These are phyloP conservation scores for Auriscalpium vulgare DNA, from an alignment of 768 basidiomycete species.

Conservation along the genomic window DNA sequence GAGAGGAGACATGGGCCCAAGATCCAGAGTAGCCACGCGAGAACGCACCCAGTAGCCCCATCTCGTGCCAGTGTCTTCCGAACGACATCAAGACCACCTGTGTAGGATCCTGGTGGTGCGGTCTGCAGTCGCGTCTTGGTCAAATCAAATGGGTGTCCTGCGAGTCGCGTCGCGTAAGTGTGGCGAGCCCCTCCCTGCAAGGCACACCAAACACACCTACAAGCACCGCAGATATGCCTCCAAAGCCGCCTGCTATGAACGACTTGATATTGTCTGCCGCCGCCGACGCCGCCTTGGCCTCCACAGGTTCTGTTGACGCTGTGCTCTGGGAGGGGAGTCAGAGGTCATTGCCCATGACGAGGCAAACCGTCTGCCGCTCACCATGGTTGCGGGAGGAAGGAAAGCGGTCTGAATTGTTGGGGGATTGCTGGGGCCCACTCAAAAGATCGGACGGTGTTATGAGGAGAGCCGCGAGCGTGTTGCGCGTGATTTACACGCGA, in stretches of 20 bases:
- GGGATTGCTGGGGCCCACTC: too few species aligned
- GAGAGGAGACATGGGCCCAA: not conserved
- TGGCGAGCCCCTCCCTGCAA: not conserved
- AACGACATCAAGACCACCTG: slow-evolving; percentile 88
- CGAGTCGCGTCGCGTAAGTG: not conserved
- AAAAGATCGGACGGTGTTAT: too few species aligned
- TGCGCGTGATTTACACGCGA: too few species aligned
- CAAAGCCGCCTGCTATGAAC: slow-evolving; percentile 91
- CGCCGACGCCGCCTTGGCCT: slow-evolving; percentile 11
- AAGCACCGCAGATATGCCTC: slow-evolving; percentile 79
- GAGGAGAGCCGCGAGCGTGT: too few species aligned
- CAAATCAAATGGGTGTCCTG: slow-evolving; percentile 96
- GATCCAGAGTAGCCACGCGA: not conserved
- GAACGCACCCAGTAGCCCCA: slow-evolving; percentile 72
- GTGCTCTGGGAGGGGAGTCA: slow-evolving; percentile 3
- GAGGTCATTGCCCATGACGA: not conserved
- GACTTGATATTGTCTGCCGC: slow-evolving; percentile 54
- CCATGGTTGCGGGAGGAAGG: too few species aligned
- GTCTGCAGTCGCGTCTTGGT: slow-evolving; percentile 97
- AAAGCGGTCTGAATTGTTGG: too few species aligned
- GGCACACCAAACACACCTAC: slow-evolving; percentile 56
- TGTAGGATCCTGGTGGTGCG: slow-evolving; percentile 81
- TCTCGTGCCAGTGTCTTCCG: slow-evolving; percentile 86
- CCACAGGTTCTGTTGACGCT: slow-evolving; percentile 1
- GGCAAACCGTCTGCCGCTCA: too few species aligned